Percentiles rank a stretch among this genome's conserved stretches.
Evolutionary conservation across 129 eudicot genomes (phyloP).

Genomic region (Apium graveolens): DNA sequence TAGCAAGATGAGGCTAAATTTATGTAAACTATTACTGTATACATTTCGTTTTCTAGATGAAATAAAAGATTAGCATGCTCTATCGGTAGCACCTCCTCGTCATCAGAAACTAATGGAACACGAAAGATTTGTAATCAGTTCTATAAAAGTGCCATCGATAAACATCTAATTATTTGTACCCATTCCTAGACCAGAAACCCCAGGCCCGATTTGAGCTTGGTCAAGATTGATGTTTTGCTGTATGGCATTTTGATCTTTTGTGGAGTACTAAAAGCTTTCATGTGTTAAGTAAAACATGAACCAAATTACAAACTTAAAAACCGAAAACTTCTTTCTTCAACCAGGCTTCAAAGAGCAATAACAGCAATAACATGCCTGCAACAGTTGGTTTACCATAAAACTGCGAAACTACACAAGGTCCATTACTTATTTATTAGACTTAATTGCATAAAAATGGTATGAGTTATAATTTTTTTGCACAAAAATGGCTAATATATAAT

Average conservation of each 20-base stretch:
- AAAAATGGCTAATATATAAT: too few species aligned
- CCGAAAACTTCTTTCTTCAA: slow-evolving; percentile 1
- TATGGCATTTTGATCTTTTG: slow-evolving; percentile 40
- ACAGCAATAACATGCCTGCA: slow-evolving; percentile 1
- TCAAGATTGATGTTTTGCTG: slow-evolving; percentile 48
- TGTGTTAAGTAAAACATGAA: not conserved
- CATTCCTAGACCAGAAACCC: slow-evolving; percentile 89
- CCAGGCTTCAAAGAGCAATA: slow-evolving; percentile 3
- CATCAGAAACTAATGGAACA: slow-evolving; percentile 67
- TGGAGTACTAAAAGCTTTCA: not conserved
- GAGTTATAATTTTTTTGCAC: too few species aligned
- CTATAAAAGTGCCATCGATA: slow-evolving; percentile 87
- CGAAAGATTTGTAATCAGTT: slow-evolving; percentile 53
- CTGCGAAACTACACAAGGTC: not conserved
- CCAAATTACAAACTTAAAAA: slow-evolving; percentile 2
- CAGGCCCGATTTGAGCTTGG: slow-evolving; percentile 64
- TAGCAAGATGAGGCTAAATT: too few species aligned
- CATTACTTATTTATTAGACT: too few species aligned
- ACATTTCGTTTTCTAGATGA: too few species aligned
- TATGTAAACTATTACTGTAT: too few species aligned
- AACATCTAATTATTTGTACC: slow-evolving; percentile 57
- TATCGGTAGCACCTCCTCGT: slow-evolving; percentile 47
- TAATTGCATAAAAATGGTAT: too few species aligned
- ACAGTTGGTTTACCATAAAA: slow-evolving; percentile 9
- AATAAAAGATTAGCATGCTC: slow-evolving; percentile 20